phyloP scores from a whole-genome alignment of 148 eudicot genomes.

The Gaultheria prostrata region DNA sequence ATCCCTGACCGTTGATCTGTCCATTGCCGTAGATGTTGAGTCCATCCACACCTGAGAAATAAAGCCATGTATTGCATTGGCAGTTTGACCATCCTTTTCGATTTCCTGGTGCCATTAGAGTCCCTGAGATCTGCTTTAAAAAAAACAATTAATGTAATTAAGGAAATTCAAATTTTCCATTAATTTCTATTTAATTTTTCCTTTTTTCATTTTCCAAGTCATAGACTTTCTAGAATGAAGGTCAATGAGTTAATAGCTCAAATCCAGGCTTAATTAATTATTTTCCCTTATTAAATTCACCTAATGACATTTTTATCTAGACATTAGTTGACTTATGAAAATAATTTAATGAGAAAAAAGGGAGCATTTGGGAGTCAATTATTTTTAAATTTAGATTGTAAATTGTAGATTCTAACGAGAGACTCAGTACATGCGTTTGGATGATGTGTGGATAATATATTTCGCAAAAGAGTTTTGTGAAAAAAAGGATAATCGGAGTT shows the following conservation, averaged over 20 bases:
- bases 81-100: background rate
- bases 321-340: background rate
- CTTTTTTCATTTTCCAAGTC: background rate
- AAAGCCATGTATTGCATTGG: background rate
- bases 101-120: background rate
- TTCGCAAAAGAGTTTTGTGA: background rate
- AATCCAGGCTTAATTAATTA: background rate
- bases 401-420: background rate
- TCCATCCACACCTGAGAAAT: background rate
- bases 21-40: background rate
- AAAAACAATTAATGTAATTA: background rate
- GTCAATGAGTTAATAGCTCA: background rate
- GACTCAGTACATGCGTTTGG: background rate
- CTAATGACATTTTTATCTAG: background rate
- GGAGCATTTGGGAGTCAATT: background rate
- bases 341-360: background rate
- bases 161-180: background rate
- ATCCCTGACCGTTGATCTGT: constrained; percentile 2
- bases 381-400: background rate
- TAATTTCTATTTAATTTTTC: background rate
- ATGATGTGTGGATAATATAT: background rate
- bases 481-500: too few relatives aligned
- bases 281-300: background rate
- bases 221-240: too few relatives aligned
- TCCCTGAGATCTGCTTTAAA: background rate